Base-by-base conservation (phyloP, 495 filamentous ascomycete genomes). In the Neurospora sp. region DNA sequence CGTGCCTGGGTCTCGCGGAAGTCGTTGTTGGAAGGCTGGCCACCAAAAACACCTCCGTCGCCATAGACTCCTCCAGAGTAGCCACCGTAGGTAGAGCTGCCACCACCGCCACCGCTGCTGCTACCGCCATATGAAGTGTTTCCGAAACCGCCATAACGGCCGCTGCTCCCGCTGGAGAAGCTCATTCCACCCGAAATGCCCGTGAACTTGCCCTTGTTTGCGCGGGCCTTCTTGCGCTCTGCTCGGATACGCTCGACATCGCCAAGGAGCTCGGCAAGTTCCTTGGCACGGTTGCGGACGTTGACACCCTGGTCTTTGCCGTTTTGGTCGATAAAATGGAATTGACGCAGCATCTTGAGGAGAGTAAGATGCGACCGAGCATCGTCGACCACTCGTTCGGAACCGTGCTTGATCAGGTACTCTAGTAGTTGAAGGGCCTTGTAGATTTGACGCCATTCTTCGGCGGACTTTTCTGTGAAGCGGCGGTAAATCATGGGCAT, bases 401-500 rank as follows among this genome's bases (percentile, higher is more conserved):
- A 98, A 71, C 96, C 96, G 79, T 99, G 97, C 87, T 98, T 98
- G 83, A 99, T 91, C 39, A 99, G 88, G 81, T 97, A 98, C 81
- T 99, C 96, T 77, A 99, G 91, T 37, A 99, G 88, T 85, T 98
- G 96, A 27, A 99, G 92, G 70, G 90, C 90, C 87, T 99, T 99
- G 86, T 98, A 99, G 74, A 98, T 99, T 81, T 99, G 96, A 75
- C 96, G 90, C 96, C 96, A 99, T 82, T 99, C 96, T 80, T 99
- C 96, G 62, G 96, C 94, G 23, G 93, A 87, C 84, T 99, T 99
- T 80, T 99, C 96, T 72, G 96, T 99, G 79, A 99, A 99, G 69
- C 96, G 92, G 79, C 96, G 96, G 86, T 99, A 99, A 77, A 99
- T 97, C 93, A 99, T 93, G 69, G 96, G 96, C 96, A 99, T 99